phyloP scores from a whole-genome alignment of 257 asterid genomes.

The Fraxinus pennsylvanica region DNA sequence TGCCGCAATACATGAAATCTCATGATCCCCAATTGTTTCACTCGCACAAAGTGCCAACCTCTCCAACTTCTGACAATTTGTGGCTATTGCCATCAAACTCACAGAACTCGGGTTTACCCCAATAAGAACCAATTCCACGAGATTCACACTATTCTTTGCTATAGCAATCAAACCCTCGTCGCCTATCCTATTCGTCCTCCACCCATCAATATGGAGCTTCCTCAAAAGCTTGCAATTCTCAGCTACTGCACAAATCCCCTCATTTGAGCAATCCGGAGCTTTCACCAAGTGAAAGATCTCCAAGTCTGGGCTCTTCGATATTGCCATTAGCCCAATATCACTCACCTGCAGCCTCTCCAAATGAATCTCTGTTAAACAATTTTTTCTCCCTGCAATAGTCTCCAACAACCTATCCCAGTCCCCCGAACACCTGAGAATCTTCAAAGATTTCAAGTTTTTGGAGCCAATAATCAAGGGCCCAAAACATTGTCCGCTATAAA shows the following conservation, averaged over 20 bases:
- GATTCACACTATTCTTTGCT: slow-evolving; percentile 62
- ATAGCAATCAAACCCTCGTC: slow-evolving; percentile 70
- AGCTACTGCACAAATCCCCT: slow-evolving; percentile 67
- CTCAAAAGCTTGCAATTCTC: slow-evolving; percentile 74
- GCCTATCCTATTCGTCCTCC: slow-evolving; percentile 85
- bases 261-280: slow-evolving; percentile 71
- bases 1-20: slow-evolving; percentile 65
- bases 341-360: slow-evolving; percentile 80
- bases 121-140: slow-evolving; percentile 77
- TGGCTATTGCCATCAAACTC: slow-evolving; percentile 62
- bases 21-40: slow-evolving; percentile 81
- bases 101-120: slow-evolving; percentile 72
- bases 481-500: slow-evolving; percentile 71
- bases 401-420: slow-evolving; percentile 80
- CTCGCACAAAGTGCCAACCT: slow-evolving; percentile 89
- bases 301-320: slow-evolving; percentile 56
- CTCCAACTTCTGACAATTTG: slow-evolving; percentile 71
- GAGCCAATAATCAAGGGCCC: slow-evolving; percentile 69
- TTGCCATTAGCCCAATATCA: slow-evolving; percentile 61
- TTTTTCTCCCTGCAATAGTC: slow-evolving; percentile 42
- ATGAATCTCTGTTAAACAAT: slow-evolving; percentile 65
- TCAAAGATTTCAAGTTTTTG: slow-evolving; percentile 56
- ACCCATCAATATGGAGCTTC: slow-evolving; percentile 90
- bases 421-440: slow-evolving; percentile 69
- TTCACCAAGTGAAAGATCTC: slow-evolving; percentile 78